phyloP scores from a whole-genome alignment of 805 yeast species.

The Metschnikowia orientalis region DNA sequence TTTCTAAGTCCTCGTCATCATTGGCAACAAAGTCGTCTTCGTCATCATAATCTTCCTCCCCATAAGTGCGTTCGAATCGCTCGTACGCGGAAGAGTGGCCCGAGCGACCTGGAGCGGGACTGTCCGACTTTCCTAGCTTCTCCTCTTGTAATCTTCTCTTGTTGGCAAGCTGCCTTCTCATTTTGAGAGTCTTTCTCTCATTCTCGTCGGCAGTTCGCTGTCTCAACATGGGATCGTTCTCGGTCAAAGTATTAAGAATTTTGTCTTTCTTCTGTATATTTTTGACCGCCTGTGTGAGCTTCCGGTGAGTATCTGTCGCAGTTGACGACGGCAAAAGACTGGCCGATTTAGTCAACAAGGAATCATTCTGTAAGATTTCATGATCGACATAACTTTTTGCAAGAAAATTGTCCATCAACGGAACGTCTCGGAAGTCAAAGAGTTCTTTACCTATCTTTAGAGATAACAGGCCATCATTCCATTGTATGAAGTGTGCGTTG shows the following conservation, averaged over 20 bases:
- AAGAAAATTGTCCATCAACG: conserved; percentile 66
- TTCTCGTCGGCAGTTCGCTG: conserved; percentile 64
- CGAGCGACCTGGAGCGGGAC: conserved; percentile 23
- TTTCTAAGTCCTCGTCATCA: conserved; percentile 38
- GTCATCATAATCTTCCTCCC: conserved; percentile 33
- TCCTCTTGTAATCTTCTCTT: conserved; percentile 57
- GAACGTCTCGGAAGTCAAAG: conserved; percentile 69
- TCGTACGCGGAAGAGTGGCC: conserved; percentile 33
- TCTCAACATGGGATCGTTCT: conserved; percentile 65
- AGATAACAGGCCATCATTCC: conserved; percentile 91
- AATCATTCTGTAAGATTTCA: conserved; percentile 65
- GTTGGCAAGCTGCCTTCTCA: conserved; percentile 64
- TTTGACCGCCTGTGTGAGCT: conserved; percentile 68
- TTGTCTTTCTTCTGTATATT: conserved; percentile 44
- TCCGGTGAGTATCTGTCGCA: conserved; percentile 75
- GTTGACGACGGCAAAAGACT: conserved; percentile 89
- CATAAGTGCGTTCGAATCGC: conserved; percentile 35
- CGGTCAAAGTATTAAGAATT: conserved; percentile 50
- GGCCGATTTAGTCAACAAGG: conserved; percentile 58
- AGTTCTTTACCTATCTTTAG: conserved; percentile 82
- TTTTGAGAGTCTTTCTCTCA: conserved; percentile 51
- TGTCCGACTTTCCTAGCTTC: conserved; percentile 45
- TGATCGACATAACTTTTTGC: conserved; percentile 67
- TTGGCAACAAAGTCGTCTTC: conserved; percentile 44
- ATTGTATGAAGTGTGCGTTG: conserved; percentile 82